Percentiles rank a stretch among this genome's conserved stretches.
phyloP scores from a whole-genome alignment of 139 green algal genomes.

The Chlamydomonas sp. region DNA sequence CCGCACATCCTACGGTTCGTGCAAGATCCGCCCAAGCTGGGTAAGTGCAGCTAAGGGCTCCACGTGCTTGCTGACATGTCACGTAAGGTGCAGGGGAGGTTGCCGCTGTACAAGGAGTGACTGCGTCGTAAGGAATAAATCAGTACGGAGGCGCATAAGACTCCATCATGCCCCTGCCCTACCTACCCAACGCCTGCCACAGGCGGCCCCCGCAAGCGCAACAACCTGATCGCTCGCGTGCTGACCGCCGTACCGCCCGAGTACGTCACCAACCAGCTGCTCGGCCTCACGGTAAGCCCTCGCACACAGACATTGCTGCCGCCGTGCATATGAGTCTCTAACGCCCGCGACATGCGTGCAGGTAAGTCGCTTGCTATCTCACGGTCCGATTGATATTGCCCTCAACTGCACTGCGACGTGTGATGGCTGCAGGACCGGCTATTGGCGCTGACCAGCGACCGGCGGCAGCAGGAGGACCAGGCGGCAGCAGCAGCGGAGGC shows the following conservation, averaged over 20 bases:
- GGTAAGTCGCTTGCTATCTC: not conserved
- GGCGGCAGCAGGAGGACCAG: conserved; percentile 20
- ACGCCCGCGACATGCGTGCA: too few relatives aligned
- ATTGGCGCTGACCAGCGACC: conserved; percentile 11
- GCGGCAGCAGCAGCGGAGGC: not conserved
- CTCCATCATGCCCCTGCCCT: too few relatives aligned
- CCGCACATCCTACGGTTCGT: conserved; percentile 47
- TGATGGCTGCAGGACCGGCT: conserved; percentile 6
- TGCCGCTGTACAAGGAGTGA: too few relatives aligned
- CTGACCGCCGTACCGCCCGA: conserved; percentile 38
- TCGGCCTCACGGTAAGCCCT: conserved; percentile 25
- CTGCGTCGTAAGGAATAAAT: too few relatives aligned
- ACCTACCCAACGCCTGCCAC: too few relatives aligned
- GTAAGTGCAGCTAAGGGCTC: not conserved
- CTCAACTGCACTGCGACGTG: not conserved
- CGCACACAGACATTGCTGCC: too few relatives aligned
- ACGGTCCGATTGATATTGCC: not conserved
- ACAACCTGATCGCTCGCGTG: conserved; percentile 39
- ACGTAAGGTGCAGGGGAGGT: too few relatives aligned
- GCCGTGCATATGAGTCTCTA: too few relatives aligned
- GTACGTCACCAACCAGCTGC: conserved; percentile 26
- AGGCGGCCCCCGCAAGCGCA: not conserved
- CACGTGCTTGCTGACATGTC: too few relatives aligned
- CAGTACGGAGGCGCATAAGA: too few relatives aligned
- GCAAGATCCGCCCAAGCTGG: conserved; percentile 22